Base-by-base conservation (phyloP, 345 rosid species). In the Erysimum cheiranthoides region DNA sequence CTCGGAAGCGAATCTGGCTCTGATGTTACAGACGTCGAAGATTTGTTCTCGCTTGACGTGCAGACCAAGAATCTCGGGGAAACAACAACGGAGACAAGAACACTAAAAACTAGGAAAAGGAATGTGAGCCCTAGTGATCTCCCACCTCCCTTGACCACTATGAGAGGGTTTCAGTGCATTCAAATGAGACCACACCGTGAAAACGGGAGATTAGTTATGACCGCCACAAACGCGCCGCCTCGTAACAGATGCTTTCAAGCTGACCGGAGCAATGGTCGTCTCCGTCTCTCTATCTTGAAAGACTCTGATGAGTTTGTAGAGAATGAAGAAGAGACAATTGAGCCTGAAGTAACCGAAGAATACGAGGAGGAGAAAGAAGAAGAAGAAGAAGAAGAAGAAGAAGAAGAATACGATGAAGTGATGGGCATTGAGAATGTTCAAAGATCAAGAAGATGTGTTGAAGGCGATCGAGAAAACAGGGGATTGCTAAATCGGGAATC, bases 61-160 rank as follows among this genome's bases (percentile, higher is more conserved):
- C 70, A 46, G 17, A 61, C 5, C 61, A 74, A 73, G 71, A 67
- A 74, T 64, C 25, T 31, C 11, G 39, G 10, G 11, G 73, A 61
- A 28, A 11, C 66, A 61, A n/a, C 39, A 56, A 76, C 68, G 63
- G 81, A 83, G 17, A 67, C 82, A 53, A 73, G 82, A 80, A 61
- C 77, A 64, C 75, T 78, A 64, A 51, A 63, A 73, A 76, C 45
- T 36, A 79, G 60, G 10, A 71, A 73, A 32, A 8, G 61, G 17
- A 36, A 57, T 57, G 79, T 75, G 81, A 85, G 73, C 77, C 74
- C 80, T 9, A 69, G 63, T 73, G 52, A 69, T 52, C 86, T 87
- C 38, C 98, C 98, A n/a, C 97, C 97, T 50, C 95, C 96, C 0
- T 72, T 94, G 84, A 90, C 97, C 0, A 88, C 90, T 27, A 86